Evolutionary conservation across 371 early-diverging fungal genomes (phyloP).

Genomic region (Apophysomyces variabilis): DNA sequence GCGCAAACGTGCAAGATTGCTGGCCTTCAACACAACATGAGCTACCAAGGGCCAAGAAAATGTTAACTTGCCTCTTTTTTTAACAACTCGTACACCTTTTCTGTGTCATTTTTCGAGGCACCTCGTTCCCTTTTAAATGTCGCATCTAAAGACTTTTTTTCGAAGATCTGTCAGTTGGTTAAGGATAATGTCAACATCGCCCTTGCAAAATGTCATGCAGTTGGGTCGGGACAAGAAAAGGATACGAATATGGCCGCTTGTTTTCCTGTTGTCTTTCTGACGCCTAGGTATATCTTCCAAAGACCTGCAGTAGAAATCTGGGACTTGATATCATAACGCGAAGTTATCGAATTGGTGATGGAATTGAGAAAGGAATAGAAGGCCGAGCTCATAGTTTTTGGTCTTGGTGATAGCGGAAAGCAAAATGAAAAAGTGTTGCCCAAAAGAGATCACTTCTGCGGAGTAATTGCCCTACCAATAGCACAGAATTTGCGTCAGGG

Average conservation of each 20-base stretch:
- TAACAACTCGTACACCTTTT: slow-evolving; percentile 61
- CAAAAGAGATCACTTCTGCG: background rate
- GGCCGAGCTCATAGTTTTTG: slow-evolving; percentile 46
- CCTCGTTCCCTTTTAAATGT: slow-evolving; percentile 55
- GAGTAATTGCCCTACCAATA: no score
- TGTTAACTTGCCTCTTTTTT: slow-evolving; percentile 60
- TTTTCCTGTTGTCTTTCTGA: slow-evolving; percentile 63
- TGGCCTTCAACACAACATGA: slow-evolving; percentile 49
- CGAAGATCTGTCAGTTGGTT: slow-evolving; percentile 63
- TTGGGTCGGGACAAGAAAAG: slow-evolving; percentile 13
- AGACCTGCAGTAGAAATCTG: slow-evolving; percentile 64
- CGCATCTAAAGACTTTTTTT: slow-evolving; percentile 71
- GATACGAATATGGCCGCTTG: slow-evolving; percentile 68
- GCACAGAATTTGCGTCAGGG: background rate
- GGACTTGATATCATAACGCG: slow-evolving; percentile 52
- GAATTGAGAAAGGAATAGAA: slow-evolving; percentile 57
- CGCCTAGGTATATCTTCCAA: slow-evolving; percentile 71
- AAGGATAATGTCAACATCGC: slow-evolving; percentile 11
- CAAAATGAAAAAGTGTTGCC: background rate
- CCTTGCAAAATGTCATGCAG: slow-evolving; percentile 3
- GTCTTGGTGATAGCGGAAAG: background rate
- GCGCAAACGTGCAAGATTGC: slow-evolving; percentile 76
- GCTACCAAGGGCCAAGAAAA: background rate
- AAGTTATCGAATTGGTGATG: slow-evolving; percentile 52
- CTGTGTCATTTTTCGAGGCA: slow-evolving; percentile 56